Percentiles rank a stretch among this genome's conserved stretches.
These are phyloP conservation scores for Penicillium sp. DNA, from an alignment of 2,329 filamentous ascomycete species.

Conservation along the genomic window DNA sequence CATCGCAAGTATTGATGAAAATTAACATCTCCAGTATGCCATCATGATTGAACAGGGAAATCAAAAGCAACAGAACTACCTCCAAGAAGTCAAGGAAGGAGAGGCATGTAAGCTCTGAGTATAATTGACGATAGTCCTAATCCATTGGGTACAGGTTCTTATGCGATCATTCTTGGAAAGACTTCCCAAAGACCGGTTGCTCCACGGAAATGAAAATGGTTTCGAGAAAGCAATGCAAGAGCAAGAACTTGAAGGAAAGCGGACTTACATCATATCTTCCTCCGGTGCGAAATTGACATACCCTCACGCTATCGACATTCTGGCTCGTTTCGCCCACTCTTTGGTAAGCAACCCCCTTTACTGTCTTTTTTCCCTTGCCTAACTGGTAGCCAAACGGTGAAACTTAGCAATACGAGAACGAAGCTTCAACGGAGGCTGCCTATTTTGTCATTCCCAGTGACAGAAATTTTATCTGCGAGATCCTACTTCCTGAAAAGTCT, in stretches of 20 bases:
- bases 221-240: conserved; percentile 58
- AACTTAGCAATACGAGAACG: conserved; percentile 51
- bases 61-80: conserved; percentile 62
- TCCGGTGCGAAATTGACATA: conserved; percentile 82
- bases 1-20: neutral
- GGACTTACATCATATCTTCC: conserved; percentile 62
- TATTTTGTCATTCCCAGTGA: conserved; percentile 66
- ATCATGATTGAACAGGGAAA: conserved; percentile 82
- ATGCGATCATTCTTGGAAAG: conserved; percentile 77
- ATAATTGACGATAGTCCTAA: too few species aligned
- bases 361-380: neutral
- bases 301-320: conserved; percentile 69
- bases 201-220: conserved; percentile 64
- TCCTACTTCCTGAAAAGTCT: conserved; percentile 75
- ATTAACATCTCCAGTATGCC: conserved; percentile 59
- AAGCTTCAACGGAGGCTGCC: conserved; percentile 52
- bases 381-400: conserved; percentile 5
- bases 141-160: conserved; percentile 47
- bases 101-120: conserved; percentile 55
- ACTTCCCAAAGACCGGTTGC: conserved; percentile 73
- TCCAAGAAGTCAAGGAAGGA: conserved; percentile 50
- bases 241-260: conserved; percentile 56
- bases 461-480: conserved; percentile 72
- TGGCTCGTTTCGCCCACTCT: conserved; percentile 74
- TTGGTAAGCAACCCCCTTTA: conserved; percentile 49